Evolutionary conservation across 805 yeast species (phyloP).

Genomic region (Debaryomyces prosopidis): DNA sequence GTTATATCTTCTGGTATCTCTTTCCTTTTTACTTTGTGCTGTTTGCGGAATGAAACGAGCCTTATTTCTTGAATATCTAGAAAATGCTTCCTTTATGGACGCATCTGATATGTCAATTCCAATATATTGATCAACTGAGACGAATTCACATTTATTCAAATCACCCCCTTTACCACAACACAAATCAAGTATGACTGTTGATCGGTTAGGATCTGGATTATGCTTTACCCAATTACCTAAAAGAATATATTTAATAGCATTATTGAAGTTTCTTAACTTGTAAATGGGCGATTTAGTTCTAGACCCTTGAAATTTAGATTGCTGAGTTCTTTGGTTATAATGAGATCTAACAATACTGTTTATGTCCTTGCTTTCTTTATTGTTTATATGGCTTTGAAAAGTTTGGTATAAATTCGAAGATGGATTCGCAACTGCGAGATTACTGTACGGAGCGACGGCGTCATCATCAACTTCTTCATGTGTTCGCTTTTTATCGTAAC

Average conservation of each 20-base stretch:
- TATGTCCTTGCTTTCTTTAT: slow-evolving; percentile 40
- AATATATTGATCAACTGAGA: slow-evolving; percentile 70
- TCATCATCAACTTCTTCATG: slow-evolving; percentile 7
- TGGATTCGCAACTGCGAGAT: slow-evolving; percentile 24
- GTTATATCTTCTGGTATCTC: slow-evolving; percentile 49
- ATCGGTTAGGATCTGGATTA: slow-evolving; percentile 15
- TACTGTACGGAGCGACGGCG: slow-evolving; percentile 18
- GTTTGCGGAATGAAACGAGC: slow-evolving; percentile 37
- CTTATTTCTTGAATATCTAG: slow-evolving; percentile 61
- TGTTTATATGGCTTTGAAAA: slow-evolving; percentile 37
- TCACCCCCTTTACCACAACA: slow-evolving; percentile 99
- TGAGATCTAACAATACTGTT: slow-evolving; percentile 77
- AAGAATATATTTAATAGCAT: slow-evolving; percentile 84
- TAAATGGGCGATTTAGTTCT: slow-evolving; percentile 82
- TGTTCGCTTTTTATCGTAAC: slow-evolving; percentile 5
- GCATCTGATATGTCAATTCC: slow-evolving; percentile 93
- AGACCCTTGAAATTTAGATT: slow-evolving; percentile 56
- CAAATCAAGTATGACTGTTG: slow-evolving; percentile 65
- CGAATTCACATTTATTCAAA: slow-evolving; percentile 81
- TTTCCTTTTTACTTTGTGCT: slow-evolving; percentile 15
- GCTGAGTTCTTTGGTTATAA: slow-evolving; percentile 81
- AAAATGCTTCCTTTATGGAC: slow-evolving; percentile 80
- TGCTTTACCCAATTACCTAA: slow-evolving; percentile 64
- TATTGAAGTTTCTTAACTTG: slow-evolving; percentile 85
- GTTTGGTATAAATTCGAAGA: slow-evolving; percentile 29